Evolutionary conservation across 352 stramenopile species (phyloP).

Genomic region (Blastocystis sp.): DNA sequence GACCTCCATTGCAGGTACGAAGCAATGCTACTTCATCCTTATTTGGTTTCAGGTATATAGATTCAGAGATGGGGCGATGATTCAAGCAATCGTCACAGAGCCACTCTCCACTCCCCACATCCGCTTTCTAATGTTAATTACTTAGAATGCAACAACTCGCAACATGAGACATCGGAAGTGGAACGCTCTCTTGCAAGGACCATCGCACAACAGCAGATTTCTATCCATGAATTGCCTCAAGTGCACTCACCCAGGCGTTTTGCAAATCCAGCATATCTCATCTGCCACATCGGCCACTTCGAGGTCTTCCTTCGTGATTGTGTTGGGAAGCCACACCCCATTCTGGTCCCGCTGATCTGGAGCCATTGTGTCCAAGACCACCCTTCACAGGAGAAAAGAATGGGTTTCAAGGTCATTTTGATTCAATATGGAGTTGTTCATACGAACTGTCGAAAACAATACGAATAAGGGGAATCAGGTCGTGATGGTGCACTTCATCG

Average conservation of each 20-base stretch:
- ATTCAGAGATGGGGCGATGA: conserved; percentile 24
- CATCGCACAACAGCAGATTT: conserved; percentile 64
- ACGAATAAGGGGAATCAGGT: too few species aligned
- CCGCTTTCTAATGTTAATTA: conserved; percentile 5
- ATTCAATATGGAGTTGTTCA: too few species aligned
- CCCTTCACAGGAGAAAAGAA: not conserved
- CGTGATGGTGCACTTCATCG: too few species aligned
- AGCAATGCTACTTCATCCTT: not conserved
- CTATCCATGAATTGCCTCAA: not conserved
- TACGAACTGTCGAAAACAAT: too few species aligned
- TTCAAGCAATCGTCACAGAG: conserved; percentile 61
- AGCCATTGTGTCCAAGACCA: not conserved
- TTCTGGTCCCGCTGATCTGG: not conserved
- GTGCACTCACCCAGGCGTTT: conserved; percentile 30
- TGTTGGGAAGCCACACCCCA: not conserved
- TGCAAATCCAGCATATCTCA: conserved; percentile 57
- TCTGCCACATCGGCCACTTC: not conserved
- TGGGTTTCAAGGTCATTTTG: not conserved
- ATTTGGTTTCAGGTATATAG: conserved; percentile 35
- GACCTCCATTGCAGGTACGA: not conserved
- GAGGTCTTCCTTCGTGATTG: conserved; percentile 7
- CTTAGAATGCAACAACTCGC: not conserved
- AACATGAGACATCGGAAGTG: conserved; percentile 64
- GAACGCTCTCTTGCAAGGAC: conserved; percentile 48
- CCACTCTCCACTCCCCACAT: conserved; percentile 59